Evolutionary conservation across 495 filamentous ascomycete genomes (phyloP), one percentile per base, ranked within the genome.

Genomic region (Aspergillus cavernicola): DNA sequence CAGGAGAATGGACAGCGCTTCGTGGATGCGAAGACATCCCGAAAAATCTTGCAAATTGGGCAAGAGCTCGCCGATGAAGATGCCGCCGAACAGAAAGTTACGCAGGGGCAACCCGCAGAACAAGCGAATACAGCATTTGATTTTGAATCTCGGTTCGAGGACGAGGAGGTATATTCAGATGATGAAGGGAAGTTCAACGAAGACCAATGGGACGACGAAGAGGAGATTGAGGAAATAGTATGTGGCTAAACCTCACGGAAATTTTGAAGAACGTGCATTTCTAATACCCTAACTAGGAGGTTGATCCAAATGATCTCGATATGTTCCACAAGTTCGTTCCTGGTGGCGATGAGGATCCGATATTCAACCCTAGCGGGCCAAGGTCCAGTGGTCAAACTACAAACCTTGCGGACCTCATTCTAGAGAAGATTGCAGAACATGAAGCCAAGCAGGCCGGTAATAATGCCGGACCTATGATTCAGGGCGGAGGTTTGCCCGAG

Each of bases 371-470:
- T 37, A 66, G 63, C 26, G 70, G 70, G 5, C 70, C 69, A 4
- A 67, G 62, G n/a, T 66, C 66, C 15, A 72, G 75, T 37, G 74
- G 73, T 10, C 72, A 77, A 40, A 79, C 83, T 10, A 90, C 88
- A 47, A 92, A 96, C 62, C 77, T 99, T 43, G 89, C 95, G 26
- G 93, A 93, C 60, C 70, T 97, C 45, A 97, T 97, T 47, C 71
- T 99, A 12, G 83, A 90, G 59, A 96, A 95, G 71, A 99, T 99
- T 61, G 91, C 91, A 10, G 85, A 86, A 53, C 88, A 93, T 62
- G 95, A 99, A 74, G 86, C 89, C 1, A 82, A 76, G 12, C 76
- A 83, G 56, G 68, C 78, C 6, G 63, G 72, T 11, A 47, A 72
- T 56, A 50, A n/a, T n/a, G n/a, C 64, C 16, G 50, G 64, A 45